These are phyloP conservation scores for Chlamydomonas reinhardtii DNA, from an alignment of 163 green algal genomes.

Conservation along the genomic window DNA sequence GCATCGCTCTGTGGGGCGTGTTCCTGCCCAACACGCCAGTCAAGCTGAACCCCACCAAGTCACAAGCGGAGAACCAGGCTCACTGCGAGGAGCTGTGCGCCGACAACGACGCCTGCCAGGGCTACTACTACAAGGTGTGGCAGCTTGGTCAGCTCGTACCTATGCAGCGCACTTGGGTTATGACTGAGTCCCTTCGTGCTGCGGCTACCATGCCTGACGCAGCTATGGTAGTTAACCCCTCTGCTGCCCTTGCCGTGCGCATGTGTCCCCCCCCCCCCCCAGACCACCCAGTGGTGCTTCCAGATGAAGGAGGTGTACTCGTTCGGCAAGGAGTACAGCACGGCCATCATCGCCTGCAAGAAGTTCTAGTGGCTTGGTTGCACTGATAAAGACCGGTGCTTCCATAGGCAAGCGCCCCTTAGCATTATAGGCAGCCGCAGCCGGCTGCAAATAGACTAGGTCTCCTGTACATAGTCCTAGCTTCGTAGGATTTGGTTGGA, in stretches of 20 bases:
- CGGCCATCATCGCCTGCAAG: slow-evolving; percentile 17
- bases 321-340: slow-evolving; percentile 27
- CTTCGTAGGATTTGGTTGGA: too few relatives aligned
- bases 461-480: too few relatives aligned
- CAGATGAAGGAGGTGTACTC: not conserved
- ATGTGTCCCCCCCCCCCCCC: not conserved
- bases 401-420: too few relatives aligned
- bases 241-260: not conserved
- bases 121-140: slow-evolving; percentile 47
- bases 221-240: not conserved
- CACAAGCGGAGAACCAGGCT: not conserved
- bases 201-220: too few relatives aligned
- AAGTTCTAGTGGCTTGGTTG: not conserved
- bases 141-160: too few relatives aligned
- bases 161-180: too few relatives aligned
- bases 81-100: not conserved
- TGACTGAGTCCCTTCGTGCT: too few relatives aligned
- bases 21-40: not conserved
- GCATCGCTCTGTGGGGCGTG: slow-evolving; percentile 9
- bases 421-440: too few relatives aligned
- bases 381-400: not conserved
- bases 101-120: not conserved
- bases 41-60: slow-evolving; percentile 3
- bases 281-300: slow-evolving; percentile 30
- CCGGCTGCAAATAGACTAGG: too few relatives aligned